Evolutionary conservation across 805 yeast species (phyloP).

Genomic region (Barnettozyma vustinii): DNA sequence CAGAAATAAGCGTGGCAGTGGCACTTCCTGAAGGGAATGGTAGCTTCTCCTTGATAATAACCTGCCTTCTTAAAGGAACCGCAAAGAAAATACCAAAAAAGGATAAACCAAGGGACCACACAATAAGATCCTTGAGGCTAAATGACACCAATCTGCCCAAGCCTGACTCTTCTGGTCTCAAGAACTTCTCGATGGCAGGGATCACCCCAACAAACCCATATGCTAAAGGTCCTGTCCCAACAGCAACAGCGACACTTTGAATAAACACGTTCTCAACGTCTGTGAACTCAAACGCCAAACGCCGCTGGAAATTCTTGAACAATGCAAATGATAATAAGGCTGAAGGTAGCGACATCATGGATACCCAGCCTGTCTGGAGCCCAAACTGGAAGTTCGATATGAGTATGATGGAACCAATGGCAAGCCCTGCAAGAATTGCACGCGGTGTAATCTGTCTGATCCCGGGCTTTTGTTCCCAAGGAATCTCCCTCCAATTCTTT

Average conservation of each 20-base stretch:
- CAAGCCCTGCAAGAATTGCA: slow-evolving; percentile 68
- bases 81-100: slow-evolving; percentile 96
- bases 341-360: slow-evolving; percentile 97
- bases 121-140: slow-evolving; percentile 47
- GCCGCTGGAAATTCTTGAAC: slow-evolving; percentile 51
- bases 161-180: slow-evolving; percentile 76
- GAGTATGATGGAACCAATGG: slow-evolving; percentile 82
- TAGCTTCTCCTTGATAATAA: slow-evolving; percentile 78
- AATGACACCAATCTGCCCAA: slow-evolving; percentile 33
- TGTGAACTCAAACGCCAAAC: slow-evolving; percentile 44
- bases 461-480: slow-evolving; percentile 37
- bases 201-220: slow-evolving; percentile 93
- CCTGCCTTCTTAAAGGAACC: slow-evolving; percentile 79
- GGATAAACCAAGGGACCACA: slow-evolving; percentile 86
- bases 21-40: slow-evolving; percentile 96
- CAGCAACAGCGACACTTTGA: slow-evolving; percentile 92
- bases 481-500: slow-evolving; percentile 18
- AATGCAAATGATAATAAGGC: slow-evolving; percentile 83
- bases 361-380: slow-evolving; percentile 97
- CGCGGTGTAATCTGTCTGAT: slow-evolving; percentile 67
- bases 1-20: slow-evolving; percentile 88
- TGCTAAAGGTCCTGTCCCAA: slow-evolving; percentile 95
- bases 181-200: slow-evolving; percentile 90
- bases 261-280: slow-evolving; percentile 94
- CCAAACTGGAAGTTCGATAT: slow-evolving; percentile 95